Evolutionary conservation across 2,329 filamentous ascomycete species (phyloP), one percentile per base, ranked within the genome.

Genomic region (Ophiocordyceps polyrhachis-furcata): DNA sequence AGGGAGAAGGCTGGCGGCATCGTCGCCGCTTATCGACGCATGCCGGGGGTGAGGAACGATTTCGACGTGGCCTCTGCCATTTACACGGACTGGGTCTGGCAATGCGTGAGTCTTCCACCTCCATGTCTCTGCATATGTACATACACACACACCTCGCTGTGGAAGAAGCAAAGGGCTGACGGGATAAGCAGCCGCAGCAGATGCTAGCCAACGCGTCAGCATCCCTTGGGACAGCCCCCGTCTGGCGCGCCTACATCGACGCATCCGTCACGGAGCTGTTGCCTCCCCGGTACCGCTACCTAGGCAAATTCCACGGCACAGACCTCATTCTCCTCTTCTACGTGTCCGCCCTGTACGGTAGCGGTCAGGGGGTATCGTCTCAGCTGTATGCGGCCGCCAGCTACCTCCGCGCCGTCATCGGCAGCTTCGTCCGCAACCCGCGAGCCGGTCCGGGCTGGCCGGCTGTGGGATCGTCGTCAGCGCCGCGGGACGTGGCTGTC

Each of bases 61-160:
- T 58, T 56, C 48, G 56, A 57, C 8, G 12, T 55, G 9, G 52
- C 52, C 1, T 43, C 53, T 1, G 52, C 52, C 12, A 54, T 58
- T 5, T 52, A 52, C 8, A 58, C 54, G 2, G 56, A 58, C 23
- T 54, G 49, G n/a, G 12, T 53, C 12, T 55, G 49, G 49, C 50
- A 54, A 43, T 56, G 53, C 44, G 55, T 55, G 52, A 49, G 53
- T n/a, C n/a, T n/a, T n/a, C n/a, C n/a, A n/a, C n/a, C n/a, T n/a
- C n/a, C n/a, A n/a, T n/a, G n/a, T n/a, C n/a, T n/a, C n/a, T n/a
- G n/a, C n/a, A n/a, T n/a, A n/a, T n/a, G n/a, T n/a, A n/a, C n/a
- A n/a, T n/a, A n/a, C n/a, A n/a, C n/a, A n/a, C n/a, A n/a, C n/a
- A n/a, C n/a, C n/a, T n/a, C n/a, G n/a, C n/a, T n/a, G n/a, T n/a